Conservation (phyloP, 352 stramenopile genomes). For the Thalassiosira mediterranea region DNA sequence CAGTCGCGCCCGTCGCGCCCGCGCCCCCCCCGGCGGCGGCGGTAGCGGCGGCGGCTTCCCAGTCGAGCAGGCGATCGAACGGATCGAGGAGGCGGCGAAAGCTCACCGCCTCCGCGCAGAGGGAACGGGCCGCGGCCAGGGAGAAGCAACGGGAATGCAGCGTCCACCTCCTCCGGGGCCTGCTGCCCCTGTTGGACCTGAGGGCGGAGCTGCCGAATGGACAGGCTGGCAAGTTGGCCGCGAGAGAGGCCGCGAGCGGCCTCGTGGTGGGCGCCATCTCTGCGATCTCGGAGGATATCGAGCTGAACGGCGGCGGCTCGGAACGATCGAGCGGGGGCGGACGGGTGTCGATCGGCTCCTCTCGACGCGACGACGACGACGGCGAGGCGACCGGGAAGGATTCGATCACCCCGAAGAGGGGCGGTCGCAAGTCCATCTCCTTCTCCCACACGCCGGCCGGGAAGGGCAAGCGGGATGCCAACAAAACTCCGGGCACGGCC, state of each 20-base stretch:
- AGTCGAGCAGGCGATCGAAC: neutral
- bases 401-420: conserved; percentile 34
- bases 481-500: neutral
- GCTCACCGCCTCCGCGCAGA: neutral
- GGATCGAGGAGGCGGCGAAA: neutral
- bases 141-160: conserved; percentile 55
- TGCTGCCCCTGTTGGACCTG: conserved; percentile 65
- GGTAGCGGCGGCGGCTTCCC: no score
- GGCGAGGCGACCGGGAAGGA: neutral
- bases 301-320: neutral
- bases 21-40: no score
- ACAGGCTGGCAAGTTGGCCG: conserved; percentile 68
- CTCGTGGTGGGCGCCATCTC: conserved; percentile 39
- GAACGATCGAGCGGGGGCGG: neutral
- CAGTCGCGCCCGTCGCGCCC: conserved; percentile 8
- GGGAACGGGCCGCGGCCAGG: conserved; percentile 9
- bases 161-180: conserved; percentile 64
- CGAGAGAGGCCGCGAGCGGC: conserved; percentile 40
- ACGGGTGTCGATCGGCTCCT: neutral
- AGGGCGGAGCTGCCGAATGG: conserved; percentile 76
- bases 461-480: neutral
- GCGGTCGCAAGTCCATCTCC: conserved; percentile 47
- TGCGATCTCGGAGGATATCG: conserved; percentile 36
- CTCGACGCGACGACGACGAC: neutral
- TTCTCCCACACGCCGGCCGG: conserved; percentile 36